Base-by-base conservation (phyloP, 192 early-diverging fungal genomes). In the Allomyces arbusculus region DNA sequence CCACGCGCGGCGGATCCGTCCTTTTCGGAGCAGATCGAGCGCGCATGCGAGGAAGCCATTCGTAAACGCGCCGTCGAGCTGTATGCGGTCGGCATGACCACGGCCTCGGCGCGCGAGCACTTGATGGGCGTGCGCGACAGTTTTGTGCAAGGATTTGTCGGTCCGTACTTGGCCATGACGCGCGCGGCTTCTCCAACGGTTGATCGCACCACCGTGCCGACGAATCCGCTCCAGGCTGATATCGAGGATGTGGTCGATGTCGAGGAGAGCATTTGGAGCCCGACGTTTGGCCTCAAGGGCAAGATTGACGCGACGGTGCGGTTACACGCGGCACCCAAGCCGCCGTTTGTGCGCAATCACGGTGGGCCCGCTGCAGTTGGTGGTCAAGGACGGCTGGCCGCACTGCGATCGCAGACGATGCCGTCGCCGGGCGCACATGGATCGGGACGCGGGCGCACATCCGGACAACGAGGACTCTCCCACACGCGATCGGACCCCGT, bases 231-330 rank as follows among this genome's bases (percentile, higher is more conserved):
- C 4, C 33, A 40, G 8, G 33, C 33, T 7, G 75, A 82, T 23
- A 75, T 96, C 24, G 77, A 75, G 24, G 86, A 87, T 62, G 74
- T 91, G 0, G 67, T 94, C 45, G 87, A 91, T 67, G 87, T 94
- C 67, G 95, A 97, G 71, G 93, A 97, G 66, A 83, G 83, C 63
- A 78, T 93, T 24, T 95, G 90, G 90, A 91, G 91, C 33, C 88
- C 90, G 10, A 90, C 75, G 69, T 95, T 83, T 77, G 95, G 95
- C 1, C 74, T 97, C 20, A 94, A 94, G 65, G 95, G 95, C 24
- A 92, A 89, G 68, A 80, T 97, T 24, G 93, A 97, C 69, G 83
- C 87, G 24, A 86, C 86, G 0, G 58, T 89, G 3, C 33, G 33
- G 33, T 40, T 40, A 7, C 33, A 40, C 8, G 33, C 33, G 33